Evolutionary conservation across 345 rosid species (phyloP).

Genomic region (Adansonia digitata): DNA sequence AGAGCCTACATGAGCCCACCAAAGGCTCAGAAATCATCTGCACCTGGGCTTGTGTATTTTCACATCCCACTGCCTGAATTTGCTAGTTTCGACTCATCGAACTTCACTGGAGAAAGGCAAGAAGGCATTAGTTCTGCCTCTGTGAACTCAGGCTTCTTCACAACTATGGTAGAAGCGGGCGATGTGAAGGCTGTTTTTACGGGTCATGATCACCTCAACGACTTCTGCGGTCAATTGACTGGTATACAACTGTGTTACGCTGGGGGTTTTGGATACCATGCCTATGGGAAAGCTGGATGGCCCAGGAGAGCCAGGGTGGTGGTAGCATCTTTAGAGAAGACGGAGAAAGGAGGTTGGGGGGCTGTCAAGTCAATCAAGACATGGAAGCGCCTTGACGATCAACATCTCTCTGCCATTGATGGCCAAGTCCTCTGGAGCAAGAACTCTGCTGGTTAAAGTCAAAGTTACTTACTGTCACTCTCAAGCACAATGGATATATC

Average conservation of each 20-base stretch:
- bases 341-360: constrained; percentile 54
- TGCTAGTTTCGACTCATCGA: constrained; percentile 43
- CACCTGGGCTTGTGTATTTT: constrained; percentile 81
- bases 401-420: constrained; percentile 49
- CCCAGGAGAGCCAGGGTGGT: constrained; percentile 76
- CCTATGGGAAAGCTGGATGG: constrained; percentile 90
- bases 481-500: neutral
- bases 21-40: constrained; percentile 45
- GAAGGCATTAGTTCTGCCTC: constrained; percentile 61
- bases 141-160: constrained; percentile 86
- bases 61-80: constrained; percentile 92
- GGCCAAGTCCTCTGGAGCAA: constrained; percentile 74
- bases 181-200: constrained; percentile 80
- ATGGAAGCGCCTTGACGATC: constrained; percentile 92
- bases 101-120: constrained; percentile 61
- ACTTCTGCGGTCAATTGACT: constrained; percentile 62
- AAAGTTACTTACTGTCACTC: neutral
- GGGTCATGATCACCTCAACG: constrained; percentile 90
- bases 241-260: constrained; percentile 85
- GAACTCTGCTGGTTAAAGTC: constrained; percentile 34
- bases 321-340: constrained; percentile 60
- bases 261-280: constrained; percentile 97
- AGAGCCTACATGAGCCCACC: constrained; percentile 55
- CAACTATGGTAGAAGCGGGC: constrained; percentile 68
- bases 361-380: constrained; percentile 70